Evolutionary conservation across 1,284 basidiomycete species (phyloP), one percentile per base, ranked within the genome.

Genomic region (Sporisorium reilianum): DNA sequence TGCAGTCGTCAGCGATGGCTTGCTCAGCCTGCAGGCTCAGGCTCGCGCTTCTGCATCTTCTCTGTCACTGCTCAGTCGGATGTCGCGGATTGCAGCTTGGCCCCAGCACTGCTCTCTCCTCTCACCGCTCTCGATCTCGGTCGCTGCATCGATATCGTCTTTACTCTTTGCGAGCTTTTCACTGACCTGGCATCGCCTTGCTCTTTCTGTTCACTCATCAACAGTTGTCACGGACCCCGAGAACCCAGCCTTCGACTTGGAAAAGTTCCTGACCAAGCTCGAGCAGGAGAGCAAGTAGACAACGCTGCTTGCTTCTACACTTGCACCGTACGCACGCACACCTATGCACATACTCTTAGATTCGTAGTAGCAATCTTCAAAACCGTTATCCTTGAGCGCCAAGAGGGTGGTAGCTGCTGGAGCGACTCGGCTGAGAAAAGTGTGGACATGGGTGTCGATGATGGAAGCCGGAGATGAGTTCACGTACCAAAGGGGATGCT

Each of bases 171-270:
- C 51, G 23, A 41, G 30, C 22, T 25, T 26, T 10, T 41, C 45
- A 34, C 55, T 62, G 50, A 46, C 67, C 45, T 51, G n/a, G 9
- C n/a, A 18, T 30, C 56, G 38, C 42, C 34, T 65, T n/a, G n/a
- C n/a, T 9, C 46, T 34, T 40, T 23, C 64, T 55, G 73, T 62
- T 72, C 22, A 86, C 94, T 93, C n/a, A 95, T 79, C 87, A 22
- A 57, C 65, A 80, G 80, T 81, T 52, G 68, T 79, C 79, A 92
- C 93, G 75, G 90, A 99, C 88, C 93, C 95, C 53, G 95, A 98
- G 83, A 91, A 96, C 87, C 93, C 95, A 71, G 91, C 90, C 77
- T 99, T 99, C 87, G 95, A 99, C 88, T 88, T 98, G 84, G 96
- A 98, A 88, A 94, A 94, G 87, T 88, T 97, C 76, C 85, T 98